A percentile compares a stretch with the other conserved stretches of the same genome.
Conservation (phyloP, 495 filamentous ascomycete genomes). For the Terfezia claveryi region DNA sequence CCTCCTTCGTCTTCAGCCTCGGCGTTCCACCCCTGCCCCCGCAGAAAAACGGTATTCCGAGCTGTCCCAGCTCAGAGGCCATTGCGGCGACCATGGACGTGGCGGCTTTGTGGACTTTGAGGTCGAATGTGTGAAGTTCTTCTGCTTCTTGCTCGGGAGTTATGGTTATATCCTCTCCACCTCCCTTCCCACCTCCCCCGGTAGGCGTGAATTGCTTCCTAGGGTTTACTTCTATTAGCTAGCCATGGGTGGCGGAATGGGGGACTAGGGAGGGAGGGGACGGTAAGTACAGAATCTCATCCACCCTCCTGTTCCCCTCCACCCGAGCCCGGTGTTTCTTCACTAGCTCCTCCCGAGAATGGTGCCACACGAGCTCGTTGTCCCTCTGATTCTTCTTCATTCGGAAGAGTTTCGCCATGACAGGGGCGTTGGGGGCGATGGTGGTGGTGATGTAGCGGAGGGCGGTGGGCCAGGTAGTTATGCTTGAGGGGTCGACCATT, state of each 20-base stretch:
- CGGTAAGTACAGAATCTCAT: conserved; percentile 4
- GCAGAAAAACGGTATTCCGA: not conserved
- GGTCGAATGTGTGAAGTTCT: not conserved
- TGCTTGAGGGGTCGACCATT: not conserved
- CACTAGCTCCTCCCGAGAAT: not conserved
- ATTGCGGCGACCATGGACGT: not conserved
- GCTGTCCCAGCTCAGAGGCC: not conserved
- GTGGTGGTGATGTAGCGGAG: not conserved
- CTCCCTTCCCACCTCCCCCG: not conserved
- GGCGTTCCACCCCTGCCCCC: not conserved
- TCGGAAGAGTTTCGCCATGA: not conserved
- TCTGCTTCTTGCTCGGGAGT: not conserved
- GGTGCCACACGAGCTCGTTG: not conserved
- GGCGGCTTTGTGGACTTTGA: not conserved
- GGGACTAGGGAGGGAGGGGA: conserved; percentile 16
- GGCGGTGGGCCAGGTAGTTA: not conserved
- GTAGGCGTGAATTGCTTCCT: too few relatives aligned
- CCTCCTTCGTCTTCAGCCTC: not conserved
- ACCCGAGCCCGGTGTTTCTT: not conserved
- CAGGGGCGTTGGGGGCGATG: not conserved
- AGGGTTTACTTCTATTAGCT: too few relatives aligned
- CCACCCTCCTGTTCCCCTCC: not conserved
- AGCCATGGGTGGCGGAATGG: conserved; percentile 14
- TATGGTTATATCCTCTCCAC: not conserved
- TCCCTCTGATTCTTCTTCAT: not conserved